Evolutionary conservation across 768 basidiomycete species (phyloP).

Genomic region (Collybia sp.): DNA sequence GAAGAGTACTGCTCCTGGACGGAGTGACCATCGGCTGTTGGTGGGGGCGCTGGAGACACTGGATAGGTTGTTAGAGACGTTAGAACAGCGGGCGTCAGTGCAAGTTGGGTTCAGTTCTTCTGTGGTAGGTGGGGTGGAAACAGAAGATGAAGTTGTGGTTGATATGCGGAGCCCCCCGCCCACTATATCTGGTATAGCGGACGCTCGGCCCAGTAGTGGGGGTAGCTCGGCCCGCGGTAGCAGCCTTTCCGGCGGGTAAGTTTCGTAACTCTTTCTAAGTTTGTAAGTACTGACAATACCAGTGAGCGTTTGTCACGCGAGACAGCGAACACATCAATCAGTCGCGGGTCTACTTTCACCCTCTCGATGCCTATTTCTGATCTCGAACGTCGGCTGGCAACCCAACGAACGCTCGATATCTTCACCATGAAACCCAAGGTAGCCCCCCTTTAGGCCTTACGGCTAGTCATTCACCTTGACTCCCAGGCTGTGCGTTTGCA

Average conservation of each 20-base stretch:
- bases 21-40: constrained; percentile 82
- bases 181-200: constrained; percentile 18
- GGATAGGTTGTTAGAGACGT: constrained; percentile 61
- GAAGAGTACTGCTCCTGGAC: constrained; percentile 81
- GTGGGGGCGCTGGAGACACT: constrained; percentile 78
- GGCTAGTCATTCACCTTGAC: constrained; percentile 4
- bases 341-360: constrained; percentile 46
- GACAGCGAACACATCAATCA: constrained; percentile 49
- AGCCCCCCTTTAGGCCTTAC: constrained; percentile 7
- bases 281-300: constrained; percentile 5
- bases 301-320: constrained; percentile 62
- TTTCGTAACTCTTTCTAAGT: constrained; percentile 2
- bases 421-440: constrained; percentile 96
- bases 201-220: constrained; percentile 35
- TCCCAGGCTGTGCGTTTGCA: constrained; percentile 82
- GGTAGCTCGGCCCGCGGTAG: constrained; percentile 48
- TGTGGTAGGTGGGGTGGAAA: constrained; percentile 21
- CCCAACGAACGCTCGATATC: constrained; percentile 81
- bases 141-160: constrained; percentile 54
- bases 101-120: constrained; percentile 38
- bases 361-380: constrained; percentile 61
- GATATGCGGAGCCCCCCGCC: constrained; percentile 41
- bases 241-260: constrained; percentile 55
- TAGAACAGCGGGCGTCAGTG: constrained; percentile 56
- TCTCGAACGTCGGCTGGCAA: constrained; percentile 75